Base-by-base conservation (phyloP, 192 early-diverging fungal genomes). In the Spizellomyces sp. region DNA sequence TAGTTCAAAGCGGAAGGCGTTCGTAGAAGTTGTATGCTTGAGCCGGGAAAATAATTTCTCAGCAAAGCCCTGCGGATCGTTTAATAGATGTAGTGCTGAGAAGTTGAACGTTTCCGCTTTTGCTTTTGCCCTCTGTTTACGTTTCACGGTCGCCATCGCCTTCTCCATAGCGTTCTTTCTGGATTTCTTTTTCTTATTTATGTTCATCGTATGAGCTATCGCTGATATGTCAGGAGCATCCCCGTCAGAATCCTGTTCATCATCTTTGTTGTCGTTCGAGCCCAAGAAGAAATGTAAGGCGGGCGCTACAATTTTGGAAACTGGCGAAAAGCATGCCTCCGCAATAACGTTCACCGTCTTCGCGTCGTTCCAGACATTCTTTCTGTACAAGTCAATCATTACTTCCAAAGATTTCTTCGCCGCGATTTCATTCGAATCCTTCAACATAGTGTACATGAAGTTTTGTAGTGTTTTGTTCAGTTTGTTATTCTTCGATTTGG, bases 261-360 rank as follows among this genome's bases (percentile, higher is more conserved):
- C 86, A 67, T 81, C 79, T 45, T 86, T 79, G 21, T 89, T 86
- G 58, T 86, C 88, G 62, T 88, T 77, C 8, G 79, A 76, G 5
- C 91, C 93, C 67, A 98, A 83, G 74, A 98, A 98, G 75, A 99
- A 99, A 63, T 96, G 90, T 7, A 98, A 77, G 1, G 96, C 98
- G 2, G 95, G 95, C 17, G 94, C 89, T 70, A 92, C 90, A 45
- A 99, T 86, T 78, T 99, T 99, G 77, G 92, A 84, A 8, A 90
- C 87, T 27, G 90, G 89, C 48, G 94, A 96, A 67, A 98, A 96
- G 79, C 95, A 97, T 8, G 96, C 96, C 74, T 96, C 93, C 14
- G 93, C 91, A 78, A 99, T 93, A 15, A 99, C 94, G 79, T 99
- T 99, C 69, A 97, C 95, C 17, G 98, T 98, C 84, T 99, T 99